Conservation (phyloP, 495 filamentous ascomycete species). For the Acidomyces sp. region DNA sequence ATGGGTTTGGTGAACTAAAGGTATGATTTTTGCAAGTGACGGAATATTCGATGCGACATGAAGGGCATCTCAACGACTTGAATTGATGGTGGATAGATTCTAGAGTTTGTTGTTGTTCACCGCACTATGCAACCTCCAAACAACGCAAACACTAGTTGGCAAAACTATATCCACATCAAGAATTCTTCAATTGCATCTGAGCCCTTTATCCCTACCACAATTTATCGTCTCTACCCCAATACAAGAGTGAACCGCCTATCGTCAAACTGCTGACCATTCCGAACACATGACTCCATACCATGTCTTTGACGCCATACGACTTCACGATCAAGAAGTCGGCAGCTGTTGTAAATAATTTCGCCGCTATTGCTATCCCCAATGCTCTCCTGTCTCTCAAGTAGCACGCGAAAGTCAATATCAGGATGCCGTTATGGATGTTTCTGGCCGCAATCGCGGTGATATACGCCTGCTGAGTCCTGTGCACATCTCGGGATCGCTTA, state of each 20-base stretch:
- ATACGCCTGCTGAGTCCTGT: slow-evolving; percentile 10
- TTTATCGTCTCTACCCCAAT: slow-evolving; percentile 8
- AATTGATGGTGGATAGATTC: too few relatives aligned
- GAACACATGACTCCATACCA: slow-evolving; percentile 9
- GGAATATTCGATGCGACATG: too few relatives aligned
- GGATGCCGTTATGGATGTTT: slow-evolving; percentile 12
- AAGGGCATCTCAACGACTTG: too few relatives aligned
- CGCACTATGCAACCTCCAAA: too few relatives aligned
- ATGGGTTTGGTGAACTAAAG: slow-evolving; percentile 2
- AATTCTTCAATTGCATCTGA: not conserved
- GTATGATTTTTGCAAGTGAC: too few relatives aligned
- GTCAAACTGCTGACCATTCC: slow-evolving; percentile 8
- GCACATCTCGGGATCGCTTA: not conserved
- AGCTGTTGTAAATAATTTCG: slow-evolving; percentile 2
- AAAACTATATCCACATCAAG: not conserved
- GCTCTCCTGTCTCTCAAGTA: slow-evolving; percentile 12
- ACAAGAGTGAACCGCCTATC: slow-evolving; percentile 11
- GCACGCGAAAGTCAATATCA: slow-evolving; percentile 6
- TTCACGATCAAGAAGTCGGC: slow-evolving; percentile 13
- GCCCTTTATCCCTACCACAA: slow-evolving; percentile 3
- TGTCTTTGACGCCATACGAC: slow-evolving; percentile 8
- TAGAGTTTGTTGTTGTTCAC: too few relatives aligned
- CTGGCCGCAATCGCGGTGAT: slow-evolving; percentile 9
- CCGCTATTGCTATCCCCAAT: slow-evolving; percentile 5
- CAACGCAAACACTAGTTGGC: too few relatives aligned